Evolutionary conservation across 108 stramenopile genomes (phyloP).

Genomic region (Discostella pseudostelligera): DNA sequence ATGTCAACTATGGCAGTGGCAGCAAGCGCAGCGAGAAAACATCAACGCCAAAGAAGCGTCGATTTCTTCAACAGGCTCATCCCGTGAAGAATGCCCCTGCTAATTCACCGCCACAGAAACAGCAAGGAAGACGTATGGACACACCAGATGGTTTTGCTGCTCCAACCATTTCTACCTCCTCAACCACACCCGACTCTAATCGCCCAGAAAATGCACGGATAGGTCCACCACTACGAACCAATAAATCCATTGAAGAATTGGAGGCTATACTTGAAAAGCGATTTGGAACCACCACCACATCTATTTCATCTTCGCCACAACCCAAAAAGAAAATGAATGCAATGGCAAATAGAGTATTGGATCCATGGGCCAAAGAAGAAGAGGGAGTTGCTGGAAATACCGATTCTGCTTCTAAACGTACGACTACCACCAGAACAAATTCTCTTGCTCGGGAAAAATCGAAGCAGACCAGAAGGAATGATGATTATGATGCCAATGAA

Average conservation of each 20-base stretch:
- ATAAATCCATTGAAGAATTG: conserved; percentile 77
- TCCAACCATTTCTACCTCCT: neutral
- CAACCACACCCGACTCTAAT: neutral
- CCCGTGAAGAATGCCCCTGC: neutral
- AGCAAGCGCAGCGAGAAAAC: neutral
- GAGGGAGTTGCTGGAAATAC: conserved; percentile 5
- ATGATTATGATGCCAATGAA: neutral
- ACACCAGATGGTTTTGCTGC: neutral
- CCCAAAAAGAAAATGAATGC: conserved; percentile 27
- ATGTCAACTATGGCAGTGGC: neutral
- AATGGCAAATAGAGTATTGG: conserved; percentile 32
- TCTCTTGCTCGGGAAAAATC: too few species aligned
- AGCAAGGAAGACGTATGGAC: neutral
- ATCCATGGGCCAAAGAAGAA: conserved; percentile 61
- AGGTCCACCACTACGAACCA: conserved; percentile 32
- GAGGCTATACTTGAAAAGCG: conserved; percentile 62
- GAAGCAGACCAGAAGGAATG: neutral
- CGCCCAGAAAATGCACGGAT: neutral
- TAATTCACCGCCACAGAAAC: neutral
- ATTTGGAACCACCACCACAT: conserved; percentile 54
- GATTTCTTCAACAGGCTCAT: conserved; percentile 41
- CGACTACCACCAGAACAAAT: neutral
- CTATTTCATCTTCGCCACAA: conserved; percentile 16
- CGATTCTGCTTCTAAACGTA: neutral
- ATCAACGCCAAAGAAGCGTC: conserved; percentile 19